Evolutionary conservation across 257 asterid genomes (phyloP).

Genomic region (Penstemon eatonii): DNA sequence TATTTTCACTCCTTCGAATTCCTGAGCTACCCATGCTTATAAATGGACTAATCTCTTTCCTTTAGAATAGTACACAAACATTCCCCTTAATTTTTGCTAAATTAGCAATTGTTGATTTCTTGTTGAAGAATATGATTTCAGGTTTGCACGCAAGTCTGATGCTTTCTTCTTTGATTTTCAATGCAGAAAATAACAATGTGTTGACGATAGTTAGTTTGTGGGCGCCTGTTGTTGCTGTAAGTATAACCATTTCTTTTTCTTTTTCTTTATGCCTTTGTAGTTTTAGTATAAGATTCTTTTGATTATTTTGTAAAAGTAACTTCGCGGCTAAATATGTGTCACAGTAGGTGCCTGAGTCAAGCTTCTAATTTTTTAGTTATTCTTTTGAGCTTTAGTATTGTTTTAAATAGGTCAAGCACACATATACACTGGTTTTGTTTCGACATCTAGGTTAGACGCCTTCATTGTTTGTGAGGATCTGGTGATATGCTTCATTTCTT

Average conservation of each 20-base stretch:
- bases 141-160: constrained; percentile 23
- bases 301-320: not conserved
- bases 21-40: too few relatives aligned
- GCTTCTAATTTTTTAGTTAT: too few relatives aligned
- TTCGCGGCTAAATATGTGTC: constrained; percentile 9
- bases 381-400: too few relatives aligned
- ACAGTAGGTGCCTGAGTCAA: not conserved
- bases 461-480: not conserved
- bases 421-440: not conserved
- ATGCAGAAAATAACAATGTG: constrained; percentile 77
- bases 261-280: constrained; percentile 11
- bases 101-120: not conserved
- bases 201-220: constrained; percentile 79
- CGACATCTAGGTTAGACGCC: not conserved
- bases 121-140: constrained; percentile 3
- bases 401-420: too few relatives aligned
- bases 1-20: too few relatives aligned
- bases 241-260: constrained; percentile 35
- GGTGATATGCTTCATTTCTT: not conserved
- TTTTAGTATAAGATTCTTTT: constrained; percentile 8
- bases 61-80: too few relatives aligned
- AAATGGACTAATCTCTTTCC: too few relatives aligned
- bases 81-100: too few relatives aligned
- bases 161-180: constrained; percentile 29
- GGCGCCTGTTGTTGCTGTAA: constrained; percentile 98